Evolutionary conservation across 2,329 filamentous ascomycete species (phyloP), one percentile per base, ranked within the genome.

Genomic region (Sporothrix euskadiensis): DNA sequence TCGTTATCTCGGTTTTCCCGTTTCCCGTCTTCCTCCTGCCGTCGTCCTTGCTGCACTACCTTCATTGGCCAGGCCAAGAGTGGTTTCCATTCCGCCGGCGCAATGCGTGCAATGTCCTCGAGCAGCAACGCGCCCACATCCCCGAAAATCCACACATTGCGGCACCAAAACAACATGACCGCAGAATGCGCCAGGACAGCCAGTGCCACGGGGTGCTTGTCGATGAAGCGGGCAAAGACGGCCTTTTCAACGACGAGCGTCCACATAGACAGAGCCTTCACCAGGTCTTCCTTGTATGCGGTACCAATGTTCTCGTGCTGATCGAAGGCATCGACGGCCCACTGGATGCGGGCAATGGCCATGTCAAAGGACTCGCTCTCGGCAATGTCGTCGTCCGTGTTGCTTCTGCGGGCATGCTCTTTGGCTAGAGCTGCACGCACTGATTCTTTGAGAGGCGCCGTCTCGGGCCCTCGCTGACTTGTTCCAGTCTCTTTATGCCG

Each of bases 271-370:
- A 41, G 9, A 19, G 35, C 59, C 19, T n/a, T n/a, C 4, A 44
- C 19, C 10, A 65, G 3, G 4, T 44, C 59, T 26, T 44, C 59
- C n/a, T 65, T n/a, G 59, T 22, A 19, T n/a, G 14, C 35, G 19
- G 59, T 22, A 19, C 35, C 35, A 35, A 19, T 9, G 8, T 22
- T 19, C 9, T 14, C 35, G 59, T 44, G 59, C 39, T 5, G 9
- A 4, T 12, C 8, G 39, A 22, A n/a, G 19, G 59, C 59, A n/a
- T 65, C 59, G 16, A 65, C 14, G 59, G 19, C 35, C 59, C 59
- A 65, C 59, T 65, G 59, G 35, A 44, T 44, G 59, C 59, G 35
- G 9, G 59, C 35, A 65, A 44, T 65, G 59, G 59, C 59, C 35
- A 8, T 44, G n/a, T 26, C 59, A 22, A 65, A 65, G 35, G 19